Base-by-base conservation (phyloP, 345 rosid species). In the Brassica carinata region DNA sequence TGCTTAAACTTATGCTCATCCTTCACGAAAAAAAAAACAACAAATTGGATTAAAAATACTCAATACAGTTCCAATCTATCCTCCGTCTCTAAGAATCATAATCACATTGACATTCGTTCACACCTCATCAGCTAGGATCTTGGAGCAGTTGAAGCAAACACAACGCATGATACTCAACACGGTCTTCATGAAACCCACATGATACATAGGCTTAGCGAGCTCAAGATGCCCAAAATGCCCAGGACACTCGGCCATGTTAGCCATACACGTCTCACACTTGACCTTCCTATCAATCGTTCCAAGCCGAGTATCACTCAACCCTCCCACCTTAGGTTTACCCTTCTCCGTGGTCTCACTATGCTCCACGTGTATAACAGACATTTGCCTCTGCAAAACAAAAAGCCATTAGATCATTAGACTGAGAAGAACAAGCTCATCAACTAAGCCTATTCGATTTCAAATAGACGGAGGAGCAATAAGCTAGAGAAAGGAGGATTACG, bases 191-290 rank as follows among this genome's bases (percentile, higher is more conserved):
- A 95, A 95, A 31, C 98, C 99, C 3, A 93, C 90, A 78, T 95
- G 99, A 64, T 83, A 95, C 99, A 95, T 91, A 0, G 99, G 98
- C 88, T 95, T 95, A 3, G 99, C 99, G 7, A 95, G 94, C 90
- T 95, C 99, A 71, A 95, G 85, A 79, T 93, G 97, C 43, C 99
- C 99, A 81, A 95, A 95, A 79, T 95, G 99, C 3, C 99, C 99
- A 0, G 98, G 93, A 51, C 99, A 95, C 79, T 93, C 99, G 0
- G 97, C 99, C 99, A 95, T 93, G 79, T 87, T 93, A 0, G 97
- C 99, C 5, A 91, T 87, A 74, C 99, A 95, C 2, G 97, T 95
- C 67, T 93, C 99, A 3, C 98, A 93, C 88, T 93, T 93, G 85
- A 88, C 75, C 79, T 95, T 95, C 78, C 98, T 84, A 72, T 95